phyloP scores from a whole-genome alignment of 2,329 filamentous ascomycete genomes.

The Cytospora mali region DNA sequence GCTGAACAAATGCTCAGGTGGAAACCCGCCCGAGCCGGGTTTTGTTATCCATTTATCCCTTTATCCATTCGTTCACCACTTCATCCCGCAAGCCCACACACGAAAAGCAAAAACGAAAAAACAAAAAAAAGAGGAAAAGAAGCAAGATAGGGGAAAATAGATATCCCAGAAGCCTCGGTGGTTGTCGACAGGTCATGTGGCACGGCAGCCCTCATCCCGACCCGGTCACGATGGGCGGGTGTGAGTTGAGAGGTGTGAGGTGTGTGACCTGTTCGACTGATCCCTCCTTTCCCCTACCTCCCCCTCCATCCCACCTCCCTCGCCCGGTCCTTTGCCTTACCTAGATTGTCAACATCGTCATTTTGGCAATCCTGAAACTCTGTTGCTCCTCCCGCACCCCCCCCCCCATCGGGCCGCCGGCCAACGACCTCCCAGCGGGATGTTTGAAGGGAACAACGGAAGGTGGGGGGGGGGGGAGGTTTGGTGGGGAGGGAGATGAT shows the following conservation, averaged over 20 bases:
- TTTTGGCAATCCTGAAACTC: background rate
- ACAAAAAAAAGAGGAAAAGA: background rate
- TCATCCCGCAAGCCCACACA: too few species aligned
- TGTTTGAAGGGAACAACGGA: background rate
- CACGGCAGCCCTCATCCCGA: conserved; percentile 25
- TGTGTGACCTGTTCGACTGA: conserved; percentile 7
- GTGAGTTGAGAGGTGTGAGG: background rate
- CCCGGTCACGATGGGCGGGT: background rate
- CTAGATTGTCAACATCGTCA: background rate
- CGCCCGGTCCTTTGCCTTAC: background rate
- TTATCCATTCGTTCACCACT: too few species aligned
- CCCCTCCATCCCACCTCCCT: background rate
- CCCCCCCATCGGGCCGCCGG: too few species aligned
- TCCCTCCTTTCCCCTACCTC: background rate
- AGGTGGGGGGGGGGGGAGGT: too few species aligned
- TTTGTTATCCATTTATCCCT: too few species aligned
- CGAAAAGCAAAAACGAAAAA: background rate
- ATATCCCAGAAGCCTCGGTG: background rate
- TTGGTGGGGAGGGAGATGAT: too few species aligned
- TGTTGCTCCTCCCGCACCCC: background rate
- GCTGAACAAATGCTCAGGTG: too few species aligned
- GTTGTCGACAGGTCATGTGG: conserved; percentile 31
- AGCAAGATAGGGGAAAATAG: too few species aligned
- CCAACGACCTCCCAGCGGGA: too few species aligned
- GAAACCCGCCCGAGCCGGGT: too few species aligned